Evolutionary conservation across 345 rosid species (phyloP).

Genomic region (Xanthoceras sorbifolium): DNA sequence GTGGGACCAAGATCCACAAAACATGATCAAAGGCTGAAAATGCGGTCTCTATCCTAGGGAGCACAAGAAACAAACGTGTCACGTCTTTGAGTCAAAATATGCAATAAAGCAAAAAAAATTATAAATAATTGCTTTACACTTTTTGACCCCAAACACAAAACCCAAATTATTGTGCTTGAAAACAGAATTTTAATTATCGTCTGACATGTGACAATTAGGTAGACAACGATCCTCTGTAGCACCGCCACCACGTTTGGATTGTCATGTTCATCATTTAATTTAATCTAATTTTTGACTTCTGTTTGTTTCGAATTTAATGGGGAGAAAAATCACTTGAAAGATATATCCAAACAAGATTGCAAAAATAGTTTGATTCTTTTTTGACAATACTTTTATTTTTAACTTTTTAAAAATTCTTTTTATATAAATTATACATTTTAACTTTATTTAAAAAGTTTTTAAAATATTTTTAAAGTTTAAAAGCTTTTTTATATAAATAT

Average conservation of each 20-base stretch:
- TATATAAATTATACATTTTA: no score
- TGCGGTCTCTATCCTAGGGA: constrained; percentile 13
- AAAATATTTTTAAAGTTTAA: no score
- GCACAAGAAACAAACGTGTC: constrained; percentile 20
- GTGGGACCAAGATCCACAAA: constrained; percentile 3
- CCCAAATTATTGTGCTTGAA: constrained; percentile 1
- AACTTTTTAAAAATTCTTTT: no score
- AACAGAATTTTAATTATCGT: neutral
- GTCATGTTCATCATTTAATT: neutral
- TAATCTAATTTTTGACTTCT: neutral
- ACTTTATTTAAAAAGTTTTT: no score
- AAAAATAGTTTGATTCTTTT: no score
- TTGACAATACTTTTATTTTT: no score
- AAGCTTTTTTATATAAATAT: no score
- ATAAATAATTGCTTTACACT: neutral
- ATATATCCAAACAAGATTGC: neutral
- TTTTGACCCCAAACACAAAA: neutral
- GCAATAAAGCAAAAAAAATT: neutral
- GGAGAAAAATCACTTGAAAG: neutral
- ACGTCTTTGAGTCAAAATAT: neutral
- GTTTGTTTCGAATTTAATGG: neutral
- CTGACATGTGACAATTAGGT: neutral
- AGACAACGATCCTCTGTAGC: neutral
- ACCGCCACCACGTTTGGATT: neutral
- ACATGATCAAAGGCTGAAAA: constrained; percentile 16